Percentiles rank a stretch among this genome's conserved stretches.
phyloP scores from a whole-genome alignment of 192 early-diverging fungal species.

The Gonapodya sp. region DNA sequence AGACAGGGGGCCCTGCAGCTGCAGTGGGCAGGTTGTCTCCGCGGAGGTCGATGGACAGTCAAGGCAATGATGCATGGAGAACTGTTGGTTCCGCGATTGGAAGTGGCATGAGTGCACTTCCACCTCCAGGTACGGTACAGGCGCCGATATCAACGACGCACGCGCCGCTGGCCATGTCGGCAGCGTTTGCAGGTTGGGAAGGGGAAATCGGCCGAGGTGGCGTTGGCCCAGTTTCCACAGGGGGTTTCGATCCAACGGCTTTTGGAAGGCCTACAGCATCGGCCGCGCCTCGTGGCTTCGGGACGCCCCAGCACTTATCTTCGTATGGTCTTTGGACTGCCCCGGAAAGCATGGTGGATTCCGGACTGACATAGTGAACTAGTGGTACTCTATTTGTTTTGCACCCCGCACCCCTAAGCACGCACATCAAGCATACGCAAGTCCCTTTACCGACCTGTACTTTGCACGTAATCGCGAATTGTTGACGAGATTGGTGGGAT shows the following conservation, averaged over 20 bases:
- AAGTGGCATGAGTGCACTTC: no score
- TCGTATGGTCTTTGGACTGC: background rate
- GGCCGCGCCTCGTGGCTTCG: background rate
- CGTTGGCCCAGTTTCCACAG: background rate
- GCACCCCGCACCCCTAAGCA: slow-evolving; percentile 3
- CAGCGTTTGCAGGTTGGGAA: background rate
- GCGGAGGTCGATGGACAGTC: background rate
- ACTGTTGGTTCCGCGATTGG: background rate
- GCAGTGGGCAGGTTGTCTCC: background rate
- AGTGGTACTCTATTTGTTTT: background rate
- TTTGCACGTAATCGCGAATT: background rate
- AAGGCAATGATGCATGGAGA: background rate
- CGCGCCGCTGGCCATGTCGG: background rate
- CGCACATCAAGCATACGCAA: slow-evolving; percentile 1
- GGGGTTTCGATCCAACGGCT: background rate
- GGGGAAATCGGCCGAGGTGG: background rate
- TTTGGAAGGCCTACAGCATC: background rate
- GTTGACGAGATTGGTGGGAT: background rate
- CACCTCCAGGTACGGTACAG: no score
- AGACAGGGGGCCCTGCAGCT: background rate
- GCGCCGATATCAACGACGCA: no score
- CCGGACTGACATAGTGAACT: background rate
- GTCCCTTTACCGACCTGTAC: background rate
- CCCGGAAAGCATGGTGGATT: background rate
- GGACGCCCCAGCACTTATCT: background rate